Conservation (phyloP, 306 rosid species). For the Cicer pinnatifidum region DNA sequence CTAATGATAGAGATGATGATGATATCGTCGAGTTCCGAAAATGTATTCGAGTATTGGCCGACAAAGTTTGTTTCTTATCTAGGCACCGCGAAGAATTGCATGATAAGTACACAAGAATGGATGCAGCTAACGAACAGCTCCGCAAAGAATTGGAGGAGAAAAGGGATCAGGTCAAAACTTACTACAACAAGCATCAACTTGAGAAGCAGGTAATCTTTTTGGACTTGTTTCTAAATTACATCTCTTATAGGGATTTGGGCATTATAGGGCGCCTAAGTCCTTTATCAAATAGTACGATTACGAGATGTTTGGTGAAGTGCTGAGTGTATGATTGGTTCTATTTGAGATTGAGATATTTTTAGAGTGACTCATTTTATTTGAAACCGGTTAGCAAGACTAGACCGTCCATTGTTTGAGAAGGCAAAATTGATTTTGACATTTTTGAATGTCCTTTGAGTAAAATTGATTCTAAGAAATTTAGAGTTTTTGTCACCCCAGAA, state of each 20-base stretch:
- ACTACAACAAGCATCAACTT: conserved; percentile 85
- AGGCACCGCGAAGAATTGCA: conserved; percentile 82
- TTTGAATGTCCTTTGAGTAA: no score
- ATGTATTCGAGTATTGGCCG: conserved; percentile 74
- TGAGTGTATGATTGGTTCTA: neutral
- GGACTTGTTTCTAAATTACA: neutral
- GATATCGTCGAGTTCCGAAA: conserved; percentile 78
- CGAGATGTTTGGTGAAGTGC: neutral
- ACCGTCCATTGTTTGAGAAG: no score
- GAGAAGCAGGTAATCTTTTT: conserved; percentile 82
- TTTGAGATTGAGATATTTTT: neutral
- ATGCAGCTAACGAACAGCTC: conserved; percentile 82
- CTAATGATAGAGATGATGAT: conserved; percentile 82
- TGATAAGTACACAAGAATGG: conserved; percentile 69
- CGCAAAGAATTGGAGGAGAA: conserved; percentile 85
- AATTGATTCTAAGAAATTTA: no score
- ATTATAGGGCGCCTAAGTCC: neutral
- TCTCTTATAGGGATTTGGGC: neutral
- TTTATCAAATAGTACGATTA: neutral
- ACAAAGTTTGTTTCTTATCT: conserved; percentile 76
- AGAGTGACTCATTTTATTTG: neutral
- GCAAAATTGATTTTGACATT: no score
- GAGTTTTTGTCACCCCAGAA: no score
- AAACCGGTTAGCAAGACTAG: no score
- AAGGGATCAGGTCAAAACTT: conserved; percentile 78